Evolutionary conservation across 2,329 filamentous ascomycete species (phyloP).

Genomic region (Epichloe gansuensis): DNA sequence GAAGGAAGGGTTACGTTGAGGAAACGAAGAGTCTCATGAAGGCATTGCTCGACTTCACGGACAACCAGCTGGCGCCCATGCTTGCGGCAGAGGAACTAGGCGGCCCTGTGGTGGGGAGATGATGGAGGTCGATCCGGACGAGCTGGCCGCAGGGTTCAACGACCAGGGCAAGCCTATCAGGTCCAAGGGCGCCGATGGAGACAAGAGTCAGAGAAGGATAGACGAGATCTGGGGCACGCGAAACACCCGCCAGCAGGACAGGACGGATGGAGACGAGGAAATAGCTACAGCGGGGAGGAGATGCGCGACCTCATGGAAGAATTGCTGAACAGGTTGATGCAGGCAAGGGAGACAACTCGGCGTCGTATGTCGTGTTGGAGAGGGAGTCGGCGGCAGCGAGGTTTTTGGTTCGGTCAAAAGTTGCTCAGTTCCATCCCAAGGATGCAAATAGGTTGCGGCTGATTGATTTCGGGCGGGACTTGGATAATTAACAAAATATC

Average conservation of each 20-base stretch:
- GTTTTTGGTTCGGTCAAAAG: slow-evolving; percentile 52
- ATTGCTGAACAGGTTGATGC: slow-evolving; percentile 45
- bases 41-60: slow-evolving; percentile 58
- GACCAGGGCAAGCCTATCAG: slow-evolving; percentile 45
- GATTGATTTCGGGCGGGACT: slow-evolving; percentile 51
- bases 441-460: slow-evolving; percentile 48
- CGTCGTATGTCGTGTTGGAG: slow-evolving; percentile 45
- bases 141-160: slow-evolving; percentile 47
- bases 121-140: slow-evolving; percentile 49
- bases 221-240: slow-evolving; percentile 48
- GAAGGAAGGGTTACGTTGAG: slow-evolving; percentile 46
- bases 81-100: slow-evolving; percentile 75
- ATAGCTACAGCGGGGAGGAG: slow-evolving; percentile 40
- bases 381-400: slow-evolving; percentile 51
- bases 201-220: slow-evolving; percentile 46
- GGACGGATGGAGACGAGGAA: slow-evolving; percentile 28
- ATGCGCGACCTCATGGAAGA: slow-evolving; percentile 49
- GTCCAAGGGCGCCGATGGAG: slow-evolving; percentile 27
- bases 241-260: slow-evolving; percentile 9
- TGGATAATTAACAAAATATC: slow-evolving; percentile 35
- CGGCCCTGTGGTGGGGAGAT: slow-evolving; percentile 71
- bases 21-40: slow-evolving; percentile 50
- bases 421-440: slow-evolving; percentile 53
- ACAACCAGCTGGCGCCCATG: slow-evolving; percentile 58
- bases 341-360: slow-evolving; percentile 42